phyloP scores from a whole-genome alignment of 768 basidiomycete species.

The Serendipita sp. region DNA sequence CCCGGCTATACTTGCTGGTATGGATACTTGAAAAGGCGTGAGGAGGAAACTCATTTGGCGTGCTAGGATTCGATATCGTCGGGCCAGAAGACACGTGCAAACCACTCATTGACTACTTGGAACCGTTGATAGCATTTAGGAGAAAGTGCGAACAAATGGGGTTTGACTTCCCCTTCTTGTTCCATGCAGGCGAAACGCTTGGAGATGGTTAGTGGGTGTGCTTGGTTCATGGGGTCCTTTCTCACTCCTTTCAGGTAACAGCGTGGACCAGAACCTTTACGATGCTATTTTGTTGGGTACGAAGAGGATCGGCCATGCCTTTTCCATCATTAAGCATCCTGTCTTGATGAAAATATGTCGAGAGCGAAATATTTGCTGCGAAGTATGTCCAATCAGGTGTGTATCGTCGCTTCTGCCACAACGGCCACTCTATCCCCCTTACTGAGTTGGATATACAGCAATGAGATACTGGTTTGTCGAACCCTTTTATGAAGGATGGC shows the following conservation, averaged over 20 bases:
- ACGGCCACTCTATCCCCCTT: background rate
- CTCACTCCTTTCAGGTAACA: slow-evolving; percentile 17
- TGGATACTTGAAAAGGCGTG: slow-evolving; percentile 3
- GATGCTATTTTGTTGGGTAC: slow-evolving; percentile 66
- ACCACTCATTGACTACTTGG: slow-evolving; percentile 46
- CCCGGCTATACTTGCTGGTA: slow-evolving; percentile 54
- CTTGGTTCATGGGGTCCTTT: background rate
- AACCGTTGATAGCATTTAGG: slow-evolving; percentile 42
- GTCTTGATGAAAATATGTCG: slow-evolving; percentile 50
- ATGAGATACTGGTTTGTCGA: slow-evolving; percentile 47
- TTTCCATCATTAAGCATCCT: slow-evolving; percentile 63
- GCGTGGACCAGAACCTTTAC: slow-evolving; percentile 54
- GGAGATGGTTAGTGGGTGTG: slow-evolving; percentile 36
- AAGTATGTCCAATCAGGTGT: slow-evolving; percentile 71
- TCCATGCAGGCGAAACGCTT: slow-evolving; percentile 68
- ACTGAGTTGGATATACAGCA: slow-evolving; percentile 24
- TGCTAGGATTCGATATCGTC: slow-evolving; percentile 61
- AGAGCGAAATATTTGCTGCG: slow-evolving; percentile 44
- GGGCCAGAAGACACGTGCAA: slow-evolving; percentile 47
- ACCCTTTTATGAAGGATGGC: background rate
- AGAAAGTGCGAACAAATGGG: slow-evolving; percentile 38
- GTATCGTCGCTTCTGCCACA: slow-evolving; percentile 16
- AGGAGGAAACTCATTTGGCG: background rate
- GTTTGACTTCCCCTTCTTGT: slow-evolving; percentile 56
- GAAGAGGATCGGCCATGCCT: slow-evolving; percentile 69